Conservation (phyloP, 2,329 filamentous ascomycete species). For the Scortechinia acanthostroma region DNA sequence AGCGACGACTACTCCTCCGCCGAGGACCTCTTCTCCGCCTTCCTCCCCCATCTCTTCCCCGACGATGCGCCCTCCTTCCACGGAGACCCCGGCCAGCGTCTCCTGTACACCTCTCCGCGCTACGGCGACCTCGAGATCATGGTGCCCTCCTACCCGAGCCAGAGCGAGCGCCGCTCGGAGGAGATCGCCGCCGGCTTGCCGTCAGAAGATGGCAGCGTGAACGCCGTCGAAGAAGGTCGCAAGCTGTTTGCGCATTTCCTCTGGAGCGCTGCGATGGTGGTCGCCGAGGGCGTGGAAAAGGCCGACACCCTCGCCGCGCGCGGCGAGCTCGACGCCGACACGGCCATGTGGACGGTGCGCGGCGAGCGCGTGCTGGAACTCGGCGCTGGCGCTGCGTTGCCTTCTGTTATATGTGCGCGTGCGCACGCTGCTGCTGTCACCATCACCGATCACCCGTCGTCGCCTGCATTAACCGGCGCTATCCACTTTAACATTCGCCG, state of each 20-base stretch:
- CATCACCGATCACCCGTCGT: constrained; percentile 40
- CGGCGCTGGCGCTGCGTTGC: constrained; percentile 38
- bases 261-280: constrained; percentile 42
- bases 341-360: constrained; percentile 27
- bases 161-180: constrained; percentile 12
- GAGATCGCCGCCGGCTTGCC: constrained; percentile 8
- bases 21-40: constrained; percentile 42
- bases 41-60: constrained; percentile 43
- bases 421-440: constrained; percentile 25
- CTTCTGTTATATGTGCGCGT: constrained; percentile 24
- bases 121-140: constrained; percentile 28
- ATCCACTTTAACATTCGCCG: constrained; percentile 33
- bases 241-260: constrained; percentile 49
- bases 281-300: constrained; percentile 27
- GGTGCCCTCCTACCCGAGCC: constrained; percentile 30
- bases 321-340: constrained; percentile 8
- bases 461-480: constrained; percentile 26
- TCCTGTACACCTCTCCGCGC: constrained; percentile 35
- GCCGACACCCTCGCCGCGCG: constrained; percentile 11
- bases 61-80: constrained; percentile 45
- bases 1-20: constrained; percentile 14
- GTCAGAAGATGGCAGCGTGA: constrained; percentile 5
- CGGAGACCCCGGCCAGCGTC: constrained; percentile 37
- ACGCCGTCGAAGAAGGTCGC: constrained; percentile 31
- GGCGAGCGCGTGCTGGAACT: constrained; percentile 46